phyloP scores from a whole-genome alignment of 2,329 filamentous ascomycete species.

The Penicillium italicum region DNA sequence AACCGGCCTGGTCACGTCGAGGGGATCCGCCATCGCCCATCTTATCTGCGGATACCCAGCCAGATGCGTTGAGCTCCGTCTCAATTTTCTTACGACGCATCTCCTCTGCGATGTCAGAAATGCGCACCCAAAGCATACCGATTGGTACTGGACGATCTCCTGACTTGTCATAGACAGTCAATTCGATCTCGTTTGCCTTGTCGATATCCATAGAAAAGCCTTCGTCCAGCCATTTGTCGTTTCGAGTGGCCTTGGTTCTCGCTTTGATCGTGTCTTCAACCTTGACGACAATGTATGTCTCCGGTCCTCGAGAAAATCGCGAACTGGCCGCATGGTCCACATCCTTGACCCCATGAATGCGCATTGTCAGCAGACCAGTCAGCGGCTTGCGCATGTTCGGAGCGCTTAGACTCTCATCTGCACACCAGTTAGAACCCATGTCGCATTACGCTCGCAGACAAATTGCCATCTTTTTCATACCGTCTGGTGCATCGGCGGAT shows the following conservation, averaged over 20 bases:
- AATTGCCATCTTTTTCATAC: constrained; percentile 51
- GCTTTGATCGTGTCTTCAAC: constrained; percentile 92
- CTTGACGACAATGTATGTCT: constrained; percentile 94
- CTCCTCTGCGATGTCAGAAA: constrained; percentile 96
- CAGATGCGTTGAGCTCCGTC: constrained; percentile 86
- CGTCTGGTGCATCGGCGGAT: constrained; percentile 70
- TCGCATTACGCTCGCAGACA: no score
- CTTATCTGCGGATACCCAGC: constrained; percentile 96
- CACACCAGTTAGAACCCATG: constrained; percentile 27
- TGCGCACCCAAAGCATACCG: constrained; percentile 90
- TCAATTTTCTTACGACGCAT: constrained; percentile 97
- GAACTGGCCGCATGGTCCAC: constrained; percentile 85
- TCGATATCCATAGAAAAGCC: constrained; percentile 90
- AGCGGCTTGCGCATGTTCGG: constrained; percentile 95
- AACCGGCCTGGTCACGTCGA: constrained; percentile 53
- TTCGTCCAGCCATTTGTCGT: constrained; percentile 88
- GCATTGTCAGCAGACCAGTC: constrained; percentile 81
- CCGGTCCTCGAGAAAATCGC: constrained; percentile 82
- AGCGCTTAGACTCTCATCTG: constrained; percentile 94
- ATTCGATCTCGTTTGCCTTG: constrained; percentile 96
- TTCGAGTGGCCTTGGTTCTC: constrained; percentile 78
- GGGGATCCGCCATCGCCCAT: constrained; percentile 64
- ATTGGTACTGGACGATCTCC: constrained; percentile 88
- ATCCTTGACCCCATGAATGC: constrained; percentile 84
- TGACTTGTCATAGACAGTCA: constrained; percentile 95